Evolutionary conservation across 306 rosid genomes (phyloP).

Genomic region (Dryas alaskensis): DNA sequence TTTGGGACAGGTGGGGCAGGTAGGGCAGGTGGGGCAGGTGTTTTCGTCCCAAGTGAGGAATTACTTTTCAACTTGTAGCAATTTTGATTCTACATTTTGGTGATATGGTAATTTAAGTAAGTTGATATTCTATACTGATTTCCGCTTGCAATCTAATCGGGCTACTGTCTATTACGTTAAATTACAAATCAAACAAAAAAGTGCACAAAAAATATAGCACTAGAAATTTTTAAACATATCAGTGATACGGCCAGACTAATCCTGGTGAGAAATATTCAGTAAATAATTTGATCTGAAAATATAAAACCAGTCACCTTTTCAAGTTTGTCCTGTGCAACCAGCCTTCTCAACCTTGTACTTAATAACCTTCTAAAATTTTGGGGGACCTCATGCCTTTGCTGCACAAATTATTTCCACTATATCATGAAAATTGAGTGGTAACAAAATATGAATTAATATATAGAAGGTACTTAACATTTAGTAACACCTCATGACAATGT

Average conservation of each 20-base stretch:
- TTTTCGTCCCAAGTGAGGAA: slow-evolving; percentile 3
- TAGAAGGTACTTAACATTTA: not conserved
- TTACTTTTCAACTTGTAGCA: slow-evolving; percentile 33
- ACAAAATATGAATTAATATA: not conserved
- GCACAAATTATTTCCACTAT: slow-evolving; percentile 19
- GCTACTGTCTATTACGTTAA: not conserved
- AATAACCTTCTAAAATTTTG: slow-evolving; percentile 37
- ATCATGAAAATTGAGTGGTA: not conserved
- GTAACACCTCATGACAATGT: slow-evolving; percentile 1
- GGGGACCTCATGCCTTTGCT: slow-evolving; percentile 41
- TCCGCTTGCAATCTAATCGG: not conserved
- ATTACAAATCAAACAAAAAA: not conserved
- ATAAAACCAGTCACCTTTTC: slow-evolving; percentile 35
- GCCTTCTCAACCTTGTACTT: slow-evolving; percentile 37
- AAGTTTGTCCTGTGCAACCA: slow-evolving; percentile 36
- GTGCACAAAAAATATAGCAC: not conserved
- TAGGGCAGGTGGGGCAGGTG: not conserved
- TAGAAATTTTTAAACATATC: not conserved
- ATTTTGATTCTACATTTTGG: slow-evolving; percentile 29
- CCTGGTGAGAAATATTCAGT: not conserved
- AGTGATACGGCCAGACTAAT: not conserved
- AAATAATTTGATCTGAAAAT: not conserved
- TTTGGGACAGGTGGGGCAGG: slow-evolving; percentile 3
- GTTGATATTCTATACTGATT: not conserved
- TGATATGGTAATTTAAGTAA: not conserved